Evolutionary conservation across 495 filamentous ascomycete genomes (phyloP).

Genomic region (Penicillium antarcticum): DNA sequence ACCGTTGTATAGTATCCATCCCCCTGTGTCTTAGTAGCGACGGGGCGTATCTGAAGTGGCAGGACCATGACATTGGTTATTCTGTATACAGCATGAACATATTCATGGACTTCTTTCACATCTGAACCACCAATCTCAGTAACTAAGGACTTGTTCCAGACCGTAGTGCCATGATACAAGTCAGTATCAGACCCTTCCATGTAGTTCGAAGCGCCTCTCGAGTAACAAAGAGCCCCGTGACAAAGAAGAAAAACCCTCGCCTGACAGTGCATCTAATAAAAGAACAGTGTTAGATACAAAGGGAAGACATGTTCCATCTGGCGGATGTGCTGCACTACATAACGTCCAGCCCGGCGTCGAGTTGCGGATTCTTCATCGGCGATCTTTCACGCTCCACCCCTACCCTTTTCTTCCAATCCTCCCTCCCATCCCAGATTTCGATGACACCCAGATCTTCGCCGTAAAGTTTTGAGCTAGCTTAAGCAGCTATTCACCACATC

Average conservation of each 20-base stretch:
- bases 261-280: too few relatives aligned
- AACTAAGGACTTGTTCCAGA: too few relatives aligned
- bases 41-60: constrained; percentile 10
- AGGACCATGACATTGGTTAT: constrained; percentile 10
- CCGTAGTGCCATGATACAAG: too few relatives aligned
- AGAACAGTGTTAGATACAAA: too few relatives aligned
- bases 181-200: too few relatives aligned
- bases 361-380: constrained; percentile 6
- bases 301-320: too few relatives aligned
- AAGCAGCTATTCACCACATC: neutral
- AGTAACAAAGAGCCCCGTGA: too few relatives aligned
- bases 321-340: too few relatives aligned
- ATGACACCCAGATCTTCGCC: neutral
- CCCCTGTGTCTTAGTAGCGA: constrained; percentile 18
- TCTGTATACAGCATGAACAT: constrained; percentile 10
- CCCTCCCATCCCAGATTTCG: neutral
- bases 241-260: too few relatives aligned
- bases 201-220: too few relatives aligned
- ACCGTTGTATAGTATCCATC: constrained; percentile 28
- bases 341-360: neutral
- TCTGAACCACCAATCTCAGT: neutral
- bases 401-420: constrained; percentile 2
- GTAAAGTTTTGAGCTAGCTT: neutral
- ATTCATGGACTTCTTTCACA: neutral
- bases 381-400: constrained; percentile 2